phyloP scores from a whole-genome alignment of 2,329 filamentous ascomycete species.

The Aspergillus fructus region DNA sequence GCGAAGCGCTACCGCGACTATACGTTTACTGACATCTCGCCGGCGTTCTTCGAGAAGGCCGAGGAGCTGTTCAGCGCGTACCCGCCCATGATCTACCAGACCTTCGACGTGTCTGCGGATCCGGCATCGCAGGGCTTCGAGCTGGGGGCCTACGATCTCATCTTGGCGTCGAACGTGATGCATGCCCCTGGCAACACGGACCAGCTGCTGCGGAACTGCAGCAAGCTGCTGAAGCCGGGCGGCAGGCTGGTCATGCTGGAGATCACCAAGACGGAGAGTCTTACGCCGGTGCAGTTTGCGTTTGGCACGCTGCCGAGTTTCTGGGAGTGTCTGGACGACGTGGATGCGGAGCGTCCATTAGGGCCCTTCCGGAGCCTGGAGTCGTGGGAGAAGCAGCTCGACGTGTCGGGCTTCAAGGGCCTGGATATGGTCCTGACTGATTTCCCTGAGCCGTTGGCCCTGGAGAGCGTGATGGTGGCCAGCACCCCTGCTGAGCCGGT shows the following conservation, averaged over 20 bases:
- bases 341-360: not conserved
- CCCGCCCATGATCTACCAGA: not conserved
- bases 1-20: conserved; percentile 1
- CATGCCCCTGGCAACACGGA: conserved; percentile 1
- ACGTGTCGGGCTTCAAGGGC: not conserved
- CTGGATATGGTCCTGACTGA: not conserved
- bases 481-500: not conserved
- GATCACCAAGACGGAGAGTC: conserved; percentile 1
- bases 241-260: conserved; percentile 5
- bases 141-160: conserved; percentile 4
- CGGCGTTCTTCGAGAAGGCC: conserved; percentile 6
- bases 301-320: conserved; percentile 5
- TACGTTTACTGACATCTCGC: conserved; percentile 7
- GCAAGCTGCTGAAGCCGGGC: conserved; percentile 3
- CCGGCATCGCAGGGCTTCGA: conserved; percentile 2
- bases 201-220: not conserved
- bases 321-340: not conserved
- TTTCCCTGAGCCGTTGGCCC: not conserved
- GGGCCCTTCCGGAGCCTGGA: not conserved
- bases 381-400: not conserved
- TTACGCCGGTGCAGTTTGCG: conserved; percentile 1
- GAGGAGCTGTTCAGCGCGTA: conserved; percentile 1
- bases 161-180: conserved; percentile 6
- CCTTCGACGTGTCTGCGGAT: conserved; percentile 3
- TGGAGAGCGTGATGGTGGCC: not conserved